Percentiles rank a stretch among this genome's conserved stretches.
These are phyloP conservation scores for Myxozyma neglecta DNA, from an alignment of 805 yeast genomes.

Conservation along the genomic window DNA sequence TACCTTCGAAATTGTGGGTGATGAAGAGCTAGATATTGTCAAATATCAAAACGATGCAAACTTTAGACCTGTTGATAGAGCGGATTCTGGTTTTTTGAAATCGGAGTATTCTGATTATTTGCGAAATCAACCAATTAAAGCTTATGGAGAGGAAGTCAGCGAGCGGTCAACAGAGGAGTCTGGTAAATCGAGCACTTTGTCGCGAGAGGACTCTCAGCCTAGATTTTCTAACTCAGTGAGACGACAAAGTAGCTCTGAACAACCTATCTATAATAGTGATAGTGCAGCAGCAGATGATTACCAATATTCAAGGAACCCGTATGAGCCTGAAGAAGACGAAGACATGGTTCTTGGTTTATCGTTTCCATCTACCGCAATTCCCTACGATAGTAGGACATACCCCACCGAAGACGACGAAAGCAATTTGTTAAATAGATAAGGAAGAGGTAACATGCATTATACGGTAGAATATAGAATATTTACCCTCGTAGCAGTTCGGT, in stretches of 20 bases:
- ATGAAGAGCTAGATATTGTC: constrained; percentile 19
- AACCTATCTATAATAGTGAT: too few relatives aligned
- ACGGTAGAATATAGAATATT: too few relatives aligned
- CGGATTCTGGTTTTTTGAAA: neutral
- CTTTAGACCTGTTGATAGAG: neutral
- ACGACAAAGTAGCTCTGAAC: too few relatives aligned
- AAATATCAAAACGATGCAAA: constrained; percentile 16
- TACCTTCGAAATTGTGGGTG: constrained; percentile 21
- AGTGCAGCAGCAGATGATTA: neutral
- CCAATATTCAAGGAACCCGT: neutral
- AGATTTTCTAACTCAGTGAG: too few relatives aligned
- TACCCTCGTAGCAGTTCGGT: too few relatives aligned
- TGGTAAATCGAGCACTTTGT: too few relatives aligned
- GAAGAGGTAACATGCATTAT: neutral
- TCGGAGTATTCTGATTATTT: neutral
- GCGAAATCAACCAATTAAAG: neutral
- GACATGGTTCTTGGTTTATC: constrained; percentile 1
- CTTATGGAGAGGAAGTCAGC: neutral
- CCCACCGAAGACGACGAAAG: neutral
- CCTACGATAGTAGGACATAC: neutral
- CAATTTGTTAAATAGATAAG: neutral
- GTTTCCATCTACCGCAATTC: neutral
- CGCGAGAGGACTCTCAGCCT: too few relatives aligned
- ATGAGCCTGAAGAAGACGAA: neutral
- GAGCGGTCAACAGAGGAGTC: neutral